Evolutionary conservation across 2,329 filamentous ascomycete genomes (phyloP).

Genomic region (Simplicillium aogashimaense): DNA sequence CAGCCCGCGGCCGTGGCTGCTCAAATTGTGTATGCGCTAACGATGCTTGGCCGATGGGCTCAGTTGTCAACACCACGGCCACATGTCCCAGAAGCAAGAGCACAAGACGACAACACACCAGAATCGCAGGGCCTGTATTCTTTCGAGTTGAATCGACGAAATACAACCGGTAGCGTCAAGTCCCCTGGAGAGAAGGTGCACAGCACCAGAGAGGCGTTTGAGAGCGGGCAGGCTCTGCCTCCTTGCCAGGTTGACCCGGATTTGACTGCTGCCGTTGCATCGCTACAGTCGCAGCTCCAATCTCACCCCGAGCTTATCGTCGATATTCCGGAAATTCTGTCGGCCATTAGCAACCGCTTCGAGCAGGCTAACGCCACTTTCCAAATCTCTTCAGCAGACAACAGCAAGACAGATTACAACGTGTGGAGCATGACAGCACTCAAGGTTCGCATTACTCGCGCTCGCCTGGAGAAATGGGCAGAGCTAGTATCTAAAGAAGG

Average conservation of each 20-base stretch:
- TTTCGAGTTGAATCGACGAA: conserved; percentile 4
- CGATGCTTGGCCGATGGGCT: conserved; percentile 40
- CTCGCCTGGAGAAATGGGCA: conserved; percentile 36
- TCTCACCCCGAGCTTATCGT: conserved; percentile 33
- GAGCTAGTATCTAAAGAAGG: conserved; percentile 31
- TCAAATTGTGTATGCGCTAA: conserved; percentile 39
- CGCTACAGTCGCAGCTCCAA: conserved; percentile 29
- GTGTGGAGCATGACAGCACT: conserved; percentile 37
- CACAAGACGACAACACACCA: not conserved
- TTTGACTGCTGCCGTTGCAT: conserved; percentile 27
- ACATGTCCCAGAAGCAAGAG: not conserved
- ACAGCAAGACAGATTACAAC: conserved; percentile 28
- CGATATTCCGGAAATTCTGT: conserved; percentile 32
- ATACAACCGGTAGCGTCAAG: not conserved
- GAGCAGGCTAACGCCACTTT: conserved; percentile 30
- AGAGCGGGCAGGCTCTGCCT: not conserved
- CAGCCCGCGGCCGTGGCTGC: conserved; percentile 34
- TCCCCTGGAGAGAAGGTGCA: not conserved
- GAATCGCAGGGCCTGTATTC: conserved; percentile 1
- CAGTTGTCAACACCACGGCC: conserved; percentile 30
- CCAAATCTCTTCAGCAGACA: conserved; percentile 17
- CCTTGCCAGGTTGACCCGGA: conserved; percentile 22
- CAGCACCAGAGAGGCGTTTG: not conserved
- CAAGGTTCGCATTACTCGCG: conserved; percentile 34
- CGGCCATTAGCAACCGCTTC: conserved; percentile 28